Base-by-base conservation (phyloP, 495 filamentous ascomycete species). In the Aspergillus nidulans region DNA sequence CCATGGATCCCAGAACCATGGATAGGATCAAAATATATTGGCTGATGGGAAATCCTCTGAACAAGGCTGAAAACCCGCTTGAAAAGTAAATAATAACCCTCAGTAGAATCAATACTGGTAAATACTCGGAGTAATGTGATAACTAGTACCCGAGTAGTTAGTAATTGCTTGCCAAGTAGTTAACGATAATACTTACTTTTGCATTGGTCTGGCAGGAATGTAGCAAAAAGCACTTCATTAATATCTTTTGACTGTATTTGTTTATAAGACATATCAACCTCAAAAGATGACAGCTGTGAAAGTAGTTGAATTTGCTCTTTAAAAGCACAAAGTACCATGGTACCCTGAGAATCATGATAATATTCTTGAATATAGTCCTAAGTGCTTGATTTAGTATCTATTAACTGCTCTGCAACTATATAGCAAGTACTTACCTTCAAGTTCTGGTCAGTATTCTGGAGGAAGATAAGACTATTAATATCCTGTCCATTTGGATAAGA, bases 131-230 rank as follows among this genome's bases (percentile, higher is more conserved):
- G 21, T 9, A 55, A 13, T 25, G 53, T 55, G 20, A 57, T 48
- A 57, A 46, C 30, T 52, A 49, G 1, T 50, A 34, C n/a, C 15
- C 13, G 41, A 52, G 26, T 42, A 49, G 9, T 40, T 48, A 13
- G 15, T 40, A 23, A 48, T 3, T 32, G 30, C 8, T 47, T 52
- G 9, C 16, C 21, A 32, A 48, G 20, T 18, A 23, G 10, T 25
- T 56, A 42, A n/a, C n/a, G n/a, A n/a, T n/a, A n/a, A n/a, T n/a
- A n/a, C 55, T 52, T 48, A 58, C 49, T 30, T 41, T 58, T 58
- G 10, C 20, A 28, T 15, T 52, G 42, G 15, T 41, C 13, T 25
- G n/a, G 28, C 1, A 48, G n/a, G n/a, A n/a, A 53, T 4, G 42
- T 58, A 20, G 42, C 15, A 48, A 58, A 58, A 13, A 53, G 12